phyloP scores from a whole-genome alignment of 257 asterid genomes.

The Gentiana macrophylla region DNA sequence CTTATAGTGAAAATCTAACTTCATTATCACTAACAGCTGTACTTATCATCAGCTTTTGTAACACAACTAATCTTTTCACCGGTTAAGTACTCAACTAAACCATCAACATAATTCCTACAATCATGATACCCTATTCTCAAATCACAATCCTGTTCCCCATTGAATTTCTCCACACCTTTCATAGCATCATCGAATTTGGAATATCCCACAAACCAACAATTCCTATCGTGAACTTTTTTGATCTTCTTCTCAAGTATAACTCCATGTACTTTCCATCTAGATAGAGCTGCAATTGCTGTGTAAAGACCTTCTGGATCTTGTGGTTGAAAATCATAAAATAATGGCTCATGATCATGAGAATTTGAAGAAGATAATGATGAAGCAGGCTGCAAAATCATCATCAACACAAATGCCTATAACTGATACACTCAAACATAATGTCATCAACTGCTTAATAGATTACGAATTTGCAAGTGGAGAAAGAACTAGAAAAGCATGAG shows the following conservation, averaged over 20 bases:
- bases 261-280: constrained; percentile 48
- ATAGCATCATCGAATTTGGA: constrained; percentile 22
- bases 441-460: no score
- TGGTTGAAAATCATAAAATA: constrained; percentile 77
- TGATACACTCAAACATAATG: no score
- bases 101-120: constrained; percentile 57
- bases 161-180: constrained; percentile 36
- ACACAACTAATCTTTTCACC: constrained; percentile 17
- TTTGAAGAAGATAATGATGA: constrained; percentile 14
- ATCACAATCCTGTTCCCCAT: constrained; percentile 42
- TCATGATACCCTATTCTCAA: constrained; percentile 59
- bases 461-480: no score
- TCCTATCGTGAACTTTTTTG: constrained; percentile 39
- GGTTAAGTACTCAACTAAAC: constrained; percentile 54
- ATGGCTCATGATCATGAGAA: constrained; percentile 10
- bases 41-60: no score
- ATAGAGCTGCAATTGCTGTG: constrained; percentile 56
- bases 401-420: no score
- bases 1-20: no score
- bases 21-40: no score
- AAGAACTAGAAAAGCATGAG: no score
- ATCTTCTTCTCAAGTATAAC: constrained; percentile 44
- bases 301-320: constrained; percentile 53
- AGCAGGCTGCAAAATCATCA: neutral
- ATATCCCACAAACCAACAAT: constrained; percentile 71